Conservation (phyloP, 108 stramenopile genomes). For the Cyclotella baltica region DNA sequence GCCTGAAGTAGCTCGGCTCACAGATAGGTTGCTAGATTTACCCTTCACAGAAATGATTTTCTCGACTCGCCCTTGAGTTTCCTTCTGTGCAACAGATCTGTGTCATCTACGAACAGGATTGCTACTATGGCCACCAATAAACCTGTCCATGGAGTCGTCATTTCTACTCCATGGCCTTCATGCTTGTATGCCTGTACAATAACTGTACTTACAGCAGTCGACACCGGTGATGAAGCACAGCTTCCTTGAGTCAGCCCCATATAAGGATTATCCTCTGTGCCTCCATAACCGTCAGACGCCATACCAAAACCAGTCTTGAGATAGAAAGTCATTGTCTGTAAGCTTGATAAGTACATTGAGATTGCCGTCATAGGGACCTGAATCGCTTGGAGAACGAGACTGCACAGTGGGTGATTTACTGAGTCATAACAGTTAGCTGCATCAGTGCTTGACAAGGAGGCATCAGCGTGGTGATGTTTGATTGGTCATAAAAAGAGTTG, state of each 20-base stretch:
- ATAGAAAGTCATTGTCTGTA: background rate
- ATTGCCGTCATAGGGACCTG: background rate
- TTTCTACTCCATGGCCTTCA: background rate
- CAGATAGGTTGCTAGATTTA: background rate
- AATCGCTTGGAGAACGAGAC: background rate
- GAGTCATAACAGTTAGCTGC: slow-evolving; percentile 2
- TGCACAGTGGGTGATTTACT: background rate
- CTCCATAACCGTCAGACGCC: background rate
- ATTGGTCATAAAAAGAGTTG: slow-evolving; percentile 2
- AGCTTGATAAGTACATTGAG: background rate
- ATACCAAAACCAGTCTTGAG: background rate
- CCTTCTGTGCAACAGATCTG: background rate
- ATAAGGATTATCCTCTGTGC: background rate
- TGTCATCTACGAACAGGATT: slow-evolving; percentile 14
- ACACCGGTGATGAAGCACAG: background rate
- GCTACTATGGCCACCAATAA: background rate
- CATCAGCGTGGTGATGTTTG: background rate
- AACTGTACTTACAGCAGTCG: slow-evolving; percentile 3
- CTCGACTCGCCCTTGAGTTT: background rate
- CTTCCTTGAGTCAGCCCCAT: slow-evolving; percentile 11
- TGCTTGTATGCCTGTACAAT: slow-evolving; percentile 1
- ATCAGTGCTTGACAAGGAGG: background rate
- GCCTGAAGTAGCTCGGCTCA: slow-evolving; percentile 17
- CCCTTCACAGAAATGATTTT: background rate
- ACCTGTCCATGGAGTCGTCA: background rate